A percentile compares a stretch with the other conserved stretches of the same genome.
phyloP scores from a whole-genome alignment of 306 rosid genomes.

The Lotus japonicus region DNA sequence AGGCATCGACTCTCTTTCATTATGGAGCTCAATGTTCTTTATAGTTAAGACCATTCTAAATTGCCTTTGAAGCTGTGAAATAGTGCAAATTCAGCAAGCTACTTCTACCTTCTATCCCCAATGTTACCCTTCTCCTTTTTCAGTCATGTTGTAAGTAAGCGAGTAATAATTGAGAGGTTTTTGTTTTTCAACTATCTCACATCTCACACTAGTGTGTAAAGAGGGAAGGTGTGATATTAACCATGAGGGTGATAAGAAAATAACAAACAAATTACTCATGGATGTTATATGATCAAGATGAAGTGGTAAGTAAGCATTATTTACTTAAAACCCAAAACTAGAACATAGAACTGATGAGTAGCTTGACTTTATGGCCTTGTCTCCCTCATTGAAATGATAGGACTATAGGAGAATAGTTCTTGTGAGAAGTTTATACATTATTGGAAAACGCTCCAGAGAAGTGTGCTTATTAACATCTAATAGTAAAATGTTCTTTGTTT shows the following conservation, averaged over 20 bases:
- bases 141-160: background rate
- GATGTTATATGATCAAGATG: background rate
- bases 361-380: background rate
- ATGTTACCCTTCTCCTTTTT: background rate
- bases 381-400: background rate
- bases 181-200: background rate
- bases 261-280: background rate
- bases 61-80: background rate
- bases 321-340: background rate
- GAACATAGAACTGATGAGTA: background rate
- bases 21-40: background rate
- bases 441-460: background rate
- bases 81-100: background rate
- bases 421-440: background rate
- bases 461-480: slow-evolving; percentile 9
- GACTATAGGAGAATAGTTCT: no score
- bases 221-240: background rate
- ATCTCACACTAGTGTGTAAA: background rate
- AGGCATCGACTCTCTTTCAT: background rate
- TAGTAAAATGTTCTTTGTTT: background rate
- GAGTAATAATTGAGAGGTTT: background rate
- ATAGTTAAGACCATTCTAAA: background rate
- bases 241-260: background rate
- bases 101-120: background rate
- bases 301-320: background rate